Evolutionary conservation across 106 monocot genomes (phyloP), one percentile per base, ranked within the genome.

Genomic region (Dioscorea zingiberensis): DNA sequence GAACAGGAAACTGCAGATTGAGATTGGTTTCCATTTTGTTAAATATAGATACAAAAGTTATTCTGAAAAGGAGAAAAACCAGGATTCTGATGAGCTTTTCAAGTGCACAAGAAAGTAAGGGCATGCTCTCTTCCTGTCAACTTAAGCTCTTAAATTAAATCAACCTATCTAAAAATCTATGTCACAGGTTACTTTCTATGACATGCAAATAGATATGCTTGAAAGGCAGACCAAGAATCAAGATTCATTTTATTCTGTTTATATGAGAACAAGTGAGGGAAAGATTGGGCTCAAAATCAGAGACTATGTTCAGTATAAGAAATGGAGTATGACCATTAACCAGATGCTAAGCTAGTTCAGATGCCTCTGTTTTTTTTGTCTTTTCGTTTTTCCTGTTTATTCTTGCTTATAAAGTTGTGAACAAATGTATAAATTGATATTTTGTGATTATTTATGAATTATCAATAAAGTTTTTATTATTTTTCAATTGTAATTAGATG

Each of bases 291-390:
- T n/a, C n/a, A n/a, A n/a, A n/a, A n/a, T n/a, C n/a, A 44, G 72
- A 27, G 73, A 85, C n/a, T 66, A 69, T 60, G 60, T 54, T 19
- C 32, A 61, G 60, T 78, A 83, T 73, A 85, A 62, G 74, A 80
- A 72, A 67, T 90, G 90, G 90, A 71, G 64, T 48, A 62, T 55
- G 25, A 80, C 78, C 44, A 78, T 90, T 44, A 80, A 80, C 48
- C 85, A 80, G 29, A 85, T 90, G 90, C 72, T 85, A 55, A 80
- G n/a, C n/a, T n/a, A n/a, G n/a, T n/a, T n/a, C n/a, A n/a, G n/a
- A n/a, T n/a, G n/a, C n/a, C n/a, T n/a, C n/a, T n/a, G n/a, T n/a
- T n/a, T n/a, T n/a, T n/a, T n/a, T n/a, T n/a, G n/a, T n/a, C n/a
- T n/a, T n/a, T n/a, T n/a, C n/a, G n/a, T n/a, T n/a, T n/a, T n/a